Evolutionary conservation across 1,139 yeast genomes (phyloP).

Genomic region (Waltiozyma sp.): DNA sequence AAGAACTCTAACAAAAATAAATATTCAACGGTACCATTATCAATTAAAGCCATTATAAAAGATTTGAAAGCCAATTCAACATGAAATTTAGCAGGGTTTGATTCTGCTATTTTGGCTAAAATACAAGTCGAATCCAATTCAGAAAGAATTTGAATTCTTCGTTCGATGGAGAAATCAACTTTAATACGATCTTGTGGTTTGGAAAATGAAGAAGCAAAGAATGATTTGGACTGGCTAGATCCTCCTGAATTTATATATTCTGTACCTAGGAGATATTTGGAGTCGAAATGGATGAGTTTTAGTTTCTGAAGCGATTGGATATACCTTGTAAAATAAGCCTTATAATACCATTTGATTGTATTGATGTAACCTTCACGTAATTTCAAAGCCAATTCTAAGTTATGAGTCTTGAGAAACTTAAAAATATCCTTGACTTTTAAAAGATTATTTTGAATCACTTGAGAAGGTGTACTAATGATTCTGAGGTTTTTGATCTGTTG

Average conservation of each 20-base stretch:
- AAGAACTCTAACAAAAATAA: slow-evolving; percentile 67
- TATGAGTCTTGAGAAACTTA: slow-evolving; percentile 42
- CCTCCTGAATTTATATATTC: background rate
- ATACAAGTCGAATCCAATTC: slow-evolving; percentile 54
- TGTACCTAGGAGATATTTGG: slow-evolving; percentile 30
- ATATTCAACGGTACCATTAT: slow-evolving; percentile 71
- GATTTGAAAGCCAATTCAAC: slow-evolving; percentile 67
- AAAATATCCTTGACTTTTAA: slow-evolving; percentile 50
- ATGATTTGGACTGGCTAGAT: slow-evolving; percentile 24
- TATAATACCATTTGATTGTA: slow-evolving; percentile 92
- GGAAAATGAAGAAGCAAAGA: slow-evolving; percentile 1
- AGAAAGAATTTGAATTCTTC: slow-evolving; percentile 41
- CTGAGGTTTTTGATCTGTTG: slow-evolving; percentile 54
- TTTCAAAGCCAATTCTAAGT: slow-evolving; percentile 62
- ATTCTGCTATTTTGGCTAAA: slow-evolving; percentile 80
- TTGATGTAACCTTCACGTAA: slow-evolving; percentile 69
- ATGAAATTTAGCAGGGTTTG: slow-evolving; percentile 54
- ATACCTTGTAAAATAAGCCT: slow-evolving; percentile 68
- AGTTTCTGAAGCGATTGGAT: slow-evolving; percentile 62
- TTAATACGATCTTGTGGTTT: background rate
- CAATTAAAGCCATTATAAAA: slow-evolving; percentile 62
- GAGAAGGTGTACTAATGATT: slow-evolving; percentile 41
- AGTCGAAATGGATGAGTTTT: slow-evolving; percentile 36
- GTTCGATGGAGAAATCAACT: slow-evolving; percentile 30
- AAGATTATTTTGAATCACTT: slow-evolving; percentile 59